A percentile compares a stretch with the other conserved stretches of the same genome.
phyloP scores from a whole-genome alignment of 1,284 basidiomycete species.

The Heterobasidion irregulare region DNA sequence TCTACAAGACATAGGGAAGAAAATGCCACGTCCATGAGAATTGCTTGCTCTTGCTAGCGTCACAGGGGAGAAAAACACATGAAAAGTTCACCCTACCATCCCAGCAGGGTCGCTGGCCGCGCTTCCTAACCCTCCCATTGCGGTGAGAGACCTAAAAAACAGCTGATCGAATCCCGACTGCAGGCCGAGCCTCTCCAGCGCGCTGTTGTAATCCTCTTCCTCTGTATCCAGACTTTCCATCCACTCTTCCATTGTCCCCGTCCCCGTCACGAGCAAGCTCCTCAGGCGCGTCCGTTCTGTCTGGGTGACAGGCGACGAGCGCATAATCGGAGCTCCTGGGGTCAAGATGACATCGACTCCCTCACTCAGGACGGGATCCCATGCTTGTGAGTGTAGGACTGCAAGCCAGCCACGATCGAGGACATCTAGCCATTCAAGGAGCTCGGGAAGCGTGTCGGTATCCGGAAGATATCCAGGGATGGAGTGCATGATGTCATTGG shows the following conservation, averaged over 20 bases:
- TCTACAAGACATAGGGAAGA: background rate
- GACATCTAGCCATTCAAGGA: slow-evolving; percentile 59
- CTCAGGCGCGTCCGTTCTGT: slow-evolving; percentile 61
- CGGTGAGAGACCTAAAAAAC: slow-evolving; percentile 48
- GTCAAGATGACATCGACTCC: slow-evolving; percentile 34
- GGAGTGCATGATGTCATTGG: slow-evolving; percentile 50
- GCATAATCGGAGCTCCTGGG: slow-evolving; percentile 15
- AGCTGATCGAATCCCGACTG: slow-evolving; percentile 54
- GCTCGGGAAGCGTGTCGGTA: slow-evolving; percentile 32
- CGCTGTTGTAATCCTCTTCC: slow-evolving; percentile 16
- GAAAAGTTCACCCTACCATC: background rate
- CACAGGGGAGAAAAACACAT: background rate
- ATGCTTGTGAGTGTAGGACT: slow-evolving; percentile 51
- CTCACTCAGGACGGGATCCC: slow-evolving; percentile 41
- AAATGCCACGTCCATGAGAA: background rate
- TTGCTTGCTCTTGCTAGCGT: background rate
- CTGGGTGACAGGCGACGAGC: slow-evolving; percentile 42
- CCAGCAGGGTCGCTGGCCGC: background rate
- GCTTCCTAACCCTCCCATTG: slow-evolving; percentile 31
- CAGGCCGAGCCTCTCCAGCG: slow-evolving; percentile 41
- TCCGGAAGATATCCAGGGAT: slow-evolving; percentile 50
- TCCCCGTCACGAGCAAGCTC: slow-evolving; percentile 54
- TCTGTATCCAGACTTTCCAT: slow-evolving; percentile 26
- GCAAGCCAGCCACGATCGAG: slow-evolving; percentile 65
- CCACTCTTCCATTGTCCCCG: slow-evolving; percentile 62